Evolutionary conservation across 2,329 filamentous ascomycete species (phyloP), one percentile per base, ranked within the genome.

Genomic region (Sordariomycetes sp.): DNA sequence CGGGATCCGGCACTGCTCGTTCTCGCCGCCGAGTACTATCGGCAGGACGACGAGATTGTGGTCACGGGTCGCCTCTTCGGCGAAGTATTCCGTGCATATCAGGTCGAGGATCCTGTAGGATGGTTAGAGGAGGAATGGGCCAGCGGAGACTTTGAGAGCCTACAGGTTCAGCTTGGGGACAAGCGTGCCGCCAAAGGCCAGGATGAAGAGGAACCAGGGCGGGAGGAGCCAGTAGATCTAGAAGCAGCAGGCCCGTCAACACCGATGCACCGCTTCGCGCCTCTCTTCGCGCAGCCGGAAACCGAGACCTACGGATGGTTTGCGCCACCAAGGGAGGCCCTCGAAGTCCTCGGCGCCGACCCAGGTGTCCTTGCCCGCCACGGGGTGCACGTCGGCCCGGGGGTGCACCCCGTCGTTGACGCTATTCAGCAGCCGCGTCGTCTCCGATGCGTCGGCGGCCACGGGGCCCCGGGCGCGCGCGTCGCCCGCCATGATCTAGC

Each of bases 81-180:
- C 78, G 62, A 94, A 86, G 69, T 96, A 95, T 60, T 87, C 79
- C 61, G 84, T 81, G 69, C 94, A 99, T 56, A 97, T 82, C 32
- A 99, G 77, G 59, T 85, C 80, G 60, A 95, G 77, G 61, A 95
- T 89, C 28, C 81, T 81, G n/a, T 15, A 59, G 54, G 53, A 53
- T 39, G 34, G 57, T 63, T 48, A 63, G 61, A 36, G 42, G 10
- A 20, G 42, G 24, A n/a, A 3, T 10, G 17, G 24, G 20, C 3
- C 24, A 32, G 36, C 36, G 39, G 6, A 50, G n/a, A 10, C 8
- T 8, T 2, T n/a, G 45, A 25, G 7, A 55, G 57, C 78, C 68
- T 70, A 82, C 70, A 96, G 73, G 65, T 96, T 95, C 61, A 96
- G 77, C 68, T 87, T 94, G 10, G 92, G 91, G 10, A 96, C 89